Base-by-base conservation (phyloP, 768 basidiomycete genomes). In the Baorangia bicolor region DNA sequence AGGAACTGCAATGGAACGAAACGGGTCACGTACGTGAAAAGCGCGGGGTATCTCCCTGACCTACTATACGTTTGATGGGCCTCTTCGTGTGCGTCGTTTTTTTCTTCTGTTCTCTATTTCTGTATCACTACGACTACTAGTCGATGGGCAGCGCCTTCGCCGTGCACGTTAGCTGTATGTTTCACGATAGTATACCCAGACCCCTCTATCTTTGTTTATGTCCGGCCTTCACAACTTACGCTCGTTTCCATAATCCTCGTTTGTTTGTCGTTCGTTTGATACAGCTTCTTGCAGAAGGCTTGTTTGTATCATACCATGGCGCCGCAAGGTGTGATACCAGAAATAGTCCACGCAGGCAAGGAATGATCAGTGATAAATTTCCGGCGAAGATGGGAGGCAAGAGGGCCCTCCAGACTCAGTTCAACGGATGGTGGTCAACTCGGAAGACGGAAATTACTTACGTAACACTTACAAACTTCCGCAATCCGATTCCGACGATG, bases 1-100 rank as follows among this genome's bases (percentile, higher is more conserved):
- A 67, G 67, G 53, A 68, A 68, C 16, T 69, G 67, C 21, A 68
- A 60, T 21, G 65, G 67, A 7, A 69, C 67, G 48, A 68, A 69
- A 42, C 65, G 67, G 51, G 58, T 62, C 57, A 68, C 67, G 45
- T 68, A 67, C 48, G 67, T 68, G 58, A 67, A 69, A 21, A 67
- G 60, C 21, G 67, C 67, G 35, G 66, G 67, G 12, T 69, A 68
- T 51, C 62, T 62, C 4, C 67, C 64, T 37, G 67, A 69, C 45
- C 51, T 69, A 51, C 58, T 62, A 21, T 68, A 69, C 23, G 51
- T 27, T 34, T 64, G 43, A 58, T 20, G 49, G 12, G n/a, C n/a
- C 18, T 5, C 25, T 10, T 27, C 23, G 39, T 33, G 38, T 41
- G 38, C 34, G 31, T 34, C 20, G 2, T 39, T 11, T 40, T 39